Conservation (phyloP, 2,329 filamentous ascomycete genomes). For the Bipolaris oryzae region DNA sequence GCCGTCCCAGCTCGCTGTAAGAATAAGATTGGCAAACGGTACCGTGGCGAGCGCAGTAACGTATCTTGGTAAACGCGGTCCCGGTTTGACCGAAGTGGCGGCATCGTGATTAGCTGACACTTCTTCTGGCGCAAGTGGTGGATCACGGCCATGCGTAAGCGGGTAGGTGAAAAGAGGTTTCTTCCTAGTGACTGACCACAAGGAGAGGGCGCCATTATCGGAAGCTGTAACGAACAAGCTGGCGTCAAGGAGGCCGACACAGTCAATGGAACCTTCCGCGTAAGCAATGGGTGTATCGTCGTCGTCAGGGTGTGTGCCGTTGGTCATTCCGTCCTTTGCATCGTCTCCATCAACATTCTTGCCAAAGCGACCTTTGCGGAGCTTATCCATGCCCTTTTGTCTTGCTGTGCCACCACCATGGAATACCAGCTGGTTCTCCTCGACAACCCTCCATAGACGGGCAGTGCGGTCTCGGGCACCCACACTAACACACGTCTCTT, state of each 20-base stretch:
- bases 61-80: slow-evolving; percentile 73
- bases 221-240: slow-evolving; percentile 90
- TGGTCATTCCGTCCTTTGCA: slow-evolving; percentile 54
- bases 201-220: slow-evolving; percentile 83
- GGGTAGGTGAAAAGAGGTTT: slow-evolving; percentile 84
- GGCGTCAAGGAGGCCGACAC: slow-evolving; percentile 86
- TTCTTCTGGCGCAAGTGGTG: slow-evolving; percentile 68
- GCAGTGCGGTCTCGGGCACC: slow-evolving; percentile 91
- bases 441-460: slow-evolving; percentile 91
- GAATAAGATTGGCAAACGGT: slow-evolving; percentile 86
- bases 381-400: slow-evolving; percentile 48
- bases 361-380: slow-evolving; percentile 45
- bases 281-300: slow-evolving; percentile 54
- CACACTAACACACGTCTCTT: slow-evolving; percentile 89
- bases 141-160: slow-evolving; percentile 84
- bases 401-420: slow-evolving; percentile 71
- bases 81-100: slow-evolving; percentile 54
- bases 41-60: slow-evolving; percentile 88
- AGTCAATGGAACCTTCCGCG: slow-evolving; percentile 85
- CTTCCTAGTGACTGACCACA: slow-evolving; percentile 94
- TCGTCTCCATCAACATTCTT: slow-evolving; percentile 45
- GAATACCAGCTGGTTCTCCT: slow-evolving; percentile 95
- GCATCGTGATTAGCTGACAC: slow-evolving; percentile 70
- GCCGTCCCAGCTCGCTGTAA: slow-evolving; percentile 95
- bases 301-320: slow-evolving; percentile 47